Conservation (phyloP, 805 yeast genomes). For the Lipomyces sp. region DNA sequence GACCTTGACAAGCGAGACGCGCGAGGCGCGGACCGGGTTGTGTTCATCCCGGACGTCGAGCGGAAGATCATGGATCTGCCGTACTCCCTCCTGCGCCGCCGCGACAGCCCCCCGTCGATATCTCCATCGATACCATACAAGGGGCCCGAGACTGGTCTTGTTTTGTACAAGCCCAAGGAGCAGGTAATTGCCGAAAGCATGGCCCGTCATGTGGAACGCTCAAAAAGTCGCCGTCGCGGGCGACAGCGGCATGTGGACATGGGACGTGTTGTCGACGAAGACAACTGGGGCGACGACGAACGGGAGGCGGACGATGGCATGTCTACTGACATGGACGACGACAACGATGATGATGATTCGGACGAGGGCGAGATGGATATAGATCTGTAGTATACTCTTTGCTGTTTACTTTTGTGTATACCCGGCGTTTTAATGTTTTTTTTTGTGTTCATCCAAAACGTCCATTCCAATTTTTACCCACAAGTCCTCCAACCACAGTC, state of each 20-base stretch:
- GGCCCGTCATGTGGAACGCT: constrained; percentile 15
- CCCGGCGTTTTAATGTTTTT: too few relatives aligned
- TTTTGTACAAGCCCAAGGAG: constrained; percentile 23
- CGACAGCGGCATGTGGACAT: neutral
- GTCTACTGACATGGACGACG: neutral
- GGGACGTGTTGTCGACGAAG: neutral
- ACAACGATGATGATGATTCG: constrained; percentile 1
- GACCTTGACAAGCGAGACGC: neutral
- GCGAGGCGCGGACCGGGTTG: neutral
- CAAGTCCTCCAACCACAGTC: too few relatives aligned
- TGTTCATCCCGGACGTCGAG: constrained; percentile 22
- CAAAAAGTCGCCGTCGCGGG: neutral
- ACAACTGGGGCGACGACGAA: constrained; percentile 24
- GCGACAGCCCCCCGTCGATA: constrained; percentile 2
- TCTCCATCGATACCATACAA: constrained; percentile 3
- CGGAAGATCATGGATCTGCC: constrained; percentile 20
- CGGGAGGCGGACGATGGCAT: constrained; percentile 1
- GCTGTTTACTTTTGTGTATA: neutral
- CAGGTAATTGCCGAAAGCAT: constrained; percentile 25
- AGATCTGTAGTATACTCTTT: neutral
- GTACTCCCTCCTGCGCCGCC: constrained; percentile 16
- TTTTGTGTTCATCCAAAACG: too few relatives aligned
- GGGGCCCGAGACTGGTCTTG: constrained; percentile 14
- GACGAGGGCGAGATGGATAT: neutral
- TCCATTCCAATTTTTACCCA: too few relatives aligned